Conservation (phyloP, 2,329 filamentous ascomycete genomes). For the Epichloe festucae region DNA sequence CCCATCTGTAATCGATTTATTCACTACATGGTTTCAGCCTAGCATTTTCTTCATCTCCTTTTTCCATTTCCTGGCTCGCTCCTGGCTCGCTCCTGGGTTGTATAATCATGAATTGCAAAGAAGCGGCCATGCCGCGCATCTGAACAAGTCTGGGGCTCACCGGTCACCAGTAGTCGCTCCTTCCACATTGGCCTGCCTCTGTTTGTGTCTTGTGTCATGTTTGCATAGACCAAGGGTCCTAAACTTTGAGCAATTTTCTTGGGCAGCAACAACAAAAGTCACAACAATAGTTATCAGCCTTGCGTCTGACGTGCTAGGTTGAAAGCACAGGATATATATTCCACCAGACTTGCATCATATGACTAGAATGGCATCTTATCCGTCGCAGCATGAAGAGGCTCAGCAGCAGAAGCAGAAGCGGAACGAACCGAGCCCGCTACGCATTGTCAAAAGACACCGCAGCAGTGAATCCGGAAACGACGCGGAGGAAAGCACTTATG, state of each 20-base stretch:
- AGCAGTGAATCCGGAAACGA: neutral
- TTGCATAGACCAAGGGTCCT: neutral
- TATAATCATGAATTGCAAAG: neutral
- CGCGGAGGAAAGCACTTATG: neutral
- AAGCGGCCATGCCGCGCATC: neutral
- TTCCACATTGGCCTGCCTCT: neutral
- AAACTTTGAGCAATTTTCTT: neutral
- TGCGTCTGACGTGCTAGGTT: neutral
- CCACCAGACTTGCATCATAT: constrained; percentile 1
- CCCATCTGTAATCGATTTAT: neutral
- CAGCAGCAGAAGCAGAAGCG: neutral
- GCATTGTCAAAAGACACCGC: constrained; percentile 31
- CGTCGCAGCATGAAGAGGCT: neutral
- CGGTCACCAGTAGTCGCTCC: neutral
- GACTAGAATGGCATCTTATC: constrained; percentile 22
- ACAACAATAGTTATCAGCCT: neutral
- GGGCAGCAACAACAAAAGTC: neutral
- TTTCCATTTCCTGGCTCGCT: neutral
- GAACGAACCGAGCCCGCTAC: constrained; percentile 32
- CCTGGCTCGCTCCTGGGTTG: no score
- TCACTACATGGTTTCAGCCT: neutral
- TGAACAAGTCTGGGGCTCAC: neutral
- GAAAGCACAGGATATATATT: neutral
- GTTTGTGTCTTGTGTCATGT: neutral
- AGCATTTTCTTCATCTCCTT: neutral